Evolutionary conservation across 345 rosid genomes (phyloP), one percentile per base, ranked within the genome.

Genomic region (Triadica sebifera): DNA sequence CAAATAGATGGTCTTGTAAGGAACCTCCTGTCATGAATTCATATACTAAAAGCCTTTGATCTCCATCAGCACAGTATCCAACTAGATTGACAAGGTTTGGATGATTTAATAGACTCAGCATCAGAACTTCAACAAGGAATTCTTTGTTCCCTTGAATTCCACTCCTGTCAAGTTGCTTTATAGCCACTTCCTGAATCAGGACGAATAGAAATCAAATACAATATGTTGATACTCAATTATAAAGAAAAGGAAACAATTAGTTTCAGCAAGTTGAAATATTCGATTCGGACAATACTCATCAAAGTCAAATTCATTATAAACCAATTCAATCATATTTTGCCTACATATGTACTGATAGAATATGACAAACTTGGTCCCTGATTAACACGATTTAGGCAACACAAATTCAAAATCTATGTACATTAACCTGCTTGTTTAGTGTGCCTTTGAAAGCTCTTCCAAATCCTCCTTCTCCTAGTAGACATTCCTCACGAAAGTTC

Each of bases 21-120:
- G 91, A 86, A 20, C 90, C 90, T 22, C 81, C 86, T 11, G 86
- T 39, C 72, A 90, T 77, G 62, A 64, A 87, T 56, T 89, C 91
- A 76, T 83, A 84, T 20, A 90, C 91, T 75, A 90, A 58, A 57
- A 90, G 85, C 55, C 91, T 86, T 75, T 88, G 93, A 70, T 90
- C 95, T n/a, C 95, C 95, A 78, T 88, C 93, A 8, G 89, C 89
- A 38, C 95, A 88, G 59, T 90, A 90, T n/a, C 95, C 95, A 11
- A 88, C 58, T 39, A 90, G 84, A 68, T 82, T 84, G 45, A 86
- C 84, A 25, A 90, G 85, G 80, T 90, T 86, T 1, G 79, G 87
- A 74, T 88, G 92, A 65, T 86, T 79, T 15, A 87, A 74, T 51
- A 73, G 85, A 62, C 90, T 83, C 46, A 90, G 71, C 45, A 71